phyloP scores from a whole-genome alignment of 176 grass and related monocot species.

The Miscanthus lutarioriparius region DNA sequence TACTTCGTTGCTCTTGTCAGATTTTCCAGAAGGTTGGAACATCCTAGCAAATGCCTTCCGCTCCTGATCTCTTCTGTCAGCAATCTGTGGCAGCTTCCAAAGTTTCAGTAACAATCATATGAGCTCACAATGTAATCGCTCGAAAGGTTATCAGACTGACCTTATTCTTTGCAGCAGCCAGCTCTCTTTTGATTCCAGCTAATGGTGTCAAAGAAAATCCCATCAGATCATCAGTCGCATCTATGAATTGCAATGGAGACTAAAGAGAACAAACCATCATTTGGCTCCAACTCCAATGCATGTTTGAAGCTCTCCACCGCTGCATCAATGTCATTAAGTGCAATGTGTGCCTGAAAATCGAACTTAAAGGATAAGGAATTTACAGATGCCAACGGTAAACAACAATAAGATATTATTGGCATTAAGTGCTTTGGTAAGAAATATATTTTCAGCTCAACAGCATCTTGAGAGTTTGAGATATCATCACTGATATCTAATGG shows the following conservation, averaged over 20 bases:
- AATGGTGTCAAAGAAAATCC: slow-evolving; percentile 25
- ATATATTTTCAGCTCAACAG: not conserved
- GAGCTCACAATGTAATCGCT: not conserved
- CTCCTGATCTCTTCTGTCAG: slow-evolving; percentile 78
- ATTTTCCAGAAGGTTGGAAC: slow-evolving; percentile 73
- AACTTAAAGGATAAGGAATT: slow-evolving; percentile 6
- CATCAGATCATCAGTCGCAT: slow-evolving; percentile 3
- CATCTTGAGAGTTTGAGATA: slow-evolving; percentile 1
- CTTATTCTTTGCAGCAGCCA: slow-evolving; percentile 85
- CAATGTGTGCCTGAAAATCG: slow-evolving; percentile 77
- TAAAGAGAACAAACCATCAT: slow-evolving; percentile 60
- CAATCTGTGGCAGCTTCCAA: slow-evolving; percentile 51
- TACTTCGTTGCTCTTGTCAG: slow-evolving; percentile 64
- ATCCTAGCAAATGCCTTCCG: slow-evolving; percentile 88
- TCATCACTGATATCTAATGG: slow-evolving; percentile 3
- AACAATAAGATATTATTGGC: not conserved
- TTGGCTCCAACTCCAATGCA: slow-evolving; percentile 87
- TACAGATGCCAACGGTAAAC: not conserved
- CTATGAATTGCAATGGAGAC: not conserved
- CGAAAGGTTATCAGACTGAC: slow-evolving; percentile 35
- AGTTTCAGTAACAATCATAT: slow-evolving; percentile 3
- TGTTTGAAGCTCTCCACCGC: slow-evolving; percentile 88
- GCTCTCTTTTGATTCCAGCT: slow-evolving; percentile 90
- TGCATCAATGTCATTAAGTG: slow-evolving; percentile 94
- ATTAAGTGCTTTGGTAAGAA: slow-evolving; percentile 1